These are phyloP conservation scores for Adansonia rubrostipa DNA, from an alignment of 441 rosid genomes.

Conservation along the genomic window DNA sequence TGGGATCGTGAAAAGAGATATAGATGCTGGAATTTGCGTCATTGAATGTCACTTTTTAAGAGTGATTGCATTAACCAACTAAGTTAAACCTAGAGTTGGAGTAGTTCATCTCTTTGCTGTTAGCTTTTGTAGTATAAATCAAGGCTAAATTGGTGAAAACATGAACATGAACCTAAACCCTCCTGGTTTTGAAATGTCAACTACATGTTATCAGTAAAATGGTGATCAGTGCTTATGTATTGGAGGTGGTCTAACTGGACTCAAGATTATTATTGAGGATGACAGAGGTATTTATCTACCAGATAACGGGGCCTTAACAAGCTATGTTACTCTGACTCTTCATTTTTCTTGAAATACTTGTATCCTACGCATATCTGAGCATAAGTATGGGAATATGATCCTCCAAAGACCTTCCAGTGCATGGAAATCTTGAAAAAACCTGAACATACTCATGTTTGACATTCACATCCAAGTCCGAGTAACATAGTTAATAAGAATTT, in stretches of 20 bases:
- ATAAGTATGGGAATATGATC: too few relatives aligned
- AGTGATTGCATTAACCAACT: neutral
- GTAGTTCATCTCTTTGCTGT: neutral
- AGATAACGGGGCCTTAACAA: too few relatives aligned
- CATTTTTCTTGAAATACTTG: too few relatives aligned
- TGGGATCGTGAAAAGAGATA: neutral
- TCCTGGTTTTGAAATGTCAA: neutral
- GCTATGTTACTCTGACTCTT: too few relatives aligned
- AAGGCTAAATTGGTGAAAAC: neutral
- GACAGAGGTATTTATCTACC: too few relatives aligned
- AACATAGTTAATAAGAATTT: neutral
- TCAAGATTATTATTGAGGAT: too few relatives aligned
- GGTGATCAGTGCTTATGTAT: neutral
- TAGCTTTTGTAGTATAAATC: neutral
- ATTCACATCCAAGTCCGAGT: too few relatives aligned
- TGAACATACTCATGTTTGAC: too few relatives aligned
- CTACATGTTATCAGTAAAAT: neutral
- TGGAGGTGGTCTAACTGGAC: neutral
- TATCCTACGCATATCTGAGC: too few relatives aligned
- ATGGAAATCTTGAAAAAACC: too few relatives aligned
- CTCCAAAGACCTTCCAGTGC: too few relatives aligned
- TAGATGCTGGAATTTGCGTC: neutral
- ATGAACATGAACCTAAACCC: neutral
- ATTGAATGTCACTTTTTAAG: too few relatives aligned
- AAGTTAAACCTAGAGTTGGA: neutral